A percentile compares a stretch with the other conserved stretches of the same genome.
Conservation (phyloP, 2,329 filamentous ascomycete genomes). For the Metarhizium anisopliae region DNA sequence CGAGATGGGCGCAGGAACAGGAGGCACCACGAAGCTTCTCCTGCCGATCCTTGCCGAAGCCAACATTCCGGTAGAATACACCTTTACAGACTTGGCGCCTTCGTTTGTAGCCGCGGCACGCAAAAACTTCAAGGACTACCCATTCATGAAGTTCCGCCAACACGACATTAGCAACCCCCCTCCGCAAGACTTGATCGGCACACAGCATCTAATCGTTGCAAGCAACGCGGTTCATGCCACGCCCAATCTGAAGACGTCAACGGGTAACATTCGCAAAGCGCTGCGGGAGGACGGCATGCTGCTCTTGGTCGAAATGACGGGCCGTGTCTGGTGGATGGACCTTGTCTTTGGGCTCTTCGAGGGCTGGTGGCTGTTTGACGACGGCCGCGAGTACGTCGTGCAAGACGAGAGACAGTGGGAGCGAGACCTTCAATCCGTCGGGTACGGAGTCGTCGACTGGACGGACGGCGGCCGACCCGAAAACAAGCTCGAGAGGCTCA, state of each 20-base stretch:
- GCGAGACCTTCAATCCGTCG: constrained; percentile 6
- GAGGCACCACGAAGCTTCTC: constrained; percentile 23
- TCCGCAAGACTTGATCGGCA: constrained; percentile 6
- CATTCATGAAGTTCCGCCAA: constrained; percentile 7
- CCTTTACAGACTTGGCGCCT: constrained; percentile 29
- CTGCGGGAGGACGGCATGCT: background rate
- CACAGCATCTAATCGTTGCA: constrained; percentile 23
- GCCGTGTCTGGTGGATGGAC: constrained; percentile 17
- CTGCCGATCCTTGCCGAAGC: constrained; percentile 20
- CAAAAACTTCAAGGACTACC: constrained; percentile 5
- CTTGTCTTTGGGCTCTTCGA: constrained; percentile 24
- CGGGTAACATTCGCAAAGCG: background rate
- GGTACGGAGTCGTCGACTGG: constrained; percentile 13
- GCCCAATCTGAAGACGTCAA: background rate
- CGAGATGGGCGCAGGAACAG: constrained; percentile 16
- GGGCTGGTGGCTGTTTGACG: constrained; percentile 25
- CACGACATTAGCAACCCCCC: constrained; percentile 13
- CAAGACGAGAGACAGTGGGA: constrained; percentile 7
- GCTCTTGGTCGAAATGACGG: constrained; percentile 11
- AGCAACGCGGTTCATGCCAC: constrained; percentile 29
- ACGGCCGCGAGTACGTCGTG: constrained; percentile 8
- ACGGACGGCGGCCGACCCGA: constrained; percentile 10
- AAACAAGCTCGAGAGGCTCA: constrained; percentile 6
- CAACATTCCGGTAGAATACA: constrained; percentile 25
- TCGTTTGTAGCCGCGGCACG: constrained; percentile 8